phyloP scores from a whole-genome alignment of 2,329 filamentous ascomycete genomes.

The Fonsecaea monophora region DNA sequence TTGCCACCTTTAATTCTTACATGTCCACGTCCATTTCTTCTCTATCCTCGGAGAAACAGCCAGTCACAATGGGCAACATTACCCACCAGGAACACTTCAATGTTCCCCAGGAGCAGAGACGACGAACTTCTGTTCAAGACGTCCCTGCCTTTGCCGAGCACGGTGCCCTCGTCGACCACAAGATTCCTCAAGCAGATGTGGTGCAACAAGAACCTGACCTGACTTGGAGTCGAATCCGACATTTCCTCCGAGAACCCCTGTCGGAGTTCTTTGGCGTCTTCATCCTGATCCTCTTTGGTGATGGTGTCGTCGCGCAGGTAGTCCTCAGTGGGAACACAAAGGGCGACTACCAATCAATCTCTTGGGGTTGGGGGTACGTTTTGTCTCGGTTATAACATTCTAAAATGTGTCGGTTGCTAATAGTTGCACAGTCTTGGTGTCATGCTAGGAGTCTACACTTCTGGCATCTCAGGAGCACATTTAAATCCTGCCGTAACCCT shows the following conservation, averaged over 20 bases:
- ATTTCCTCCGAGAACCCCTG: slow-evolving; percentile 63
- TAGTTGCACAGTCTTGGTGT: slow-evolving; percentile 67
- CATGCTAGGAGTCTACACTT: slow-evolving; percentile 71
- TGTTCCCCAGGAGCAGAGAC: slow-evolving; percentile 22
- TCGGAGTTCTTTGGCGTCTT: slow-evolving; percentile 74
- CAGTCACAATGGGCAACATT: slow-evolving; percentile 27
- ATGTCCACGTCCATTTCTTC: slow-evolving; percentile 30
- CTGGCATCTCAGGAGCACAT: slow-evolving; percentile 68
- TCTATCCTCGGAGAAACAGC: slow-evolving; percentile 25
- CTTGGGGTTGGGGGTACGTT: slow-evolving; percentile 58
- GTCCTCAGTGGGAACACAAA: slow-evolving; percentile 60
- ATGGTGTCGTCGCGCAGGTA: slow-evolving; percentile 75
- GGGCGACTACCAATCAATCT: slow-evolving; percentile 60
- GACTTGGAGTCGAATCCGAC: slow-evolving; percentile 62
- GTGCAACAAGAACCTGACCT: slow-evolving; percentile 43
- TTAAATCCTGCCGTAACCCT: slow-evolving; percentile 76
- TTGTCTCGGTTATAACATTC: background rate
- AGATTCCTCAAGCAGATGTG: slow-evolving; percentile 43
- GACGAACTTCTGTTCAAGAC: slow-evolving; percentile 29
- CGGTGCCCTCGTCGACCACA: slow-evolving; percentile 45
- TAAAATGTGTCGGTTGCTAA: slow-evolving; percentile 21
- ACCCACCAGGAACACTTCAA: slow-evolving; percentile 29
- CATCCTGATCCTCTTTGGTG: slow-evolving; percentile 71
- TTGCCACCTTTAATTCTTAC: slow-evolving; percentile 17
- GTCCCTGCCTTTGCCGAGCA: slow-evolving; percentile 41